Conservation (phyloP, 163 green algal species). For the Chlorella variabilis region DNA sequence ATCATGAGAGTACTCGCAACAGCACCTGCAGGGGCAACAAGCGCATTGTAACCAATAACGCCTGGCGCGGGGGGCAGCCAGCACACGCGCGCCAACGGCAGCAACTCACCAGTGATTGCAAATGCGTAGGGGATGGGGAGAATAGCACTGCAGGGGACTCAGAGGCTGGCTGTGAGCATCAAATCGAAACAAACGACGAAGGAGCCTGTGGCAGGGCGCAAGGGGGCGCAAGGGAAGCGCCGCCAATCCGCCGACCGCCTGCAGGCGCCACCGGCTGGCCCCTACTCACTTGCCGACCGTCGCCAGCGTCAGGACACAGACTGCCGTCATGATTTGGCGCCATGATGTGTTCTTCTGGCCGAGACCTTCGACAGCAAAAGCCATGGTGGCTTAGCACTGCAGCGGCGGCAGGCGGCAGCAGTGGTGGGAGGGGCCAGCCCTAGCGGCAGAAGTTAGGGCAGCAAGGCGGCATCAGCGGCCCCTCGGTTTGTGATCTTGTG, state of each 20-base stretch:
- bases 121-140: constrained; percentile 14
- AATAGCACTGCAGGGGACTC: constrained; percentile 9
- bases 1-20: constrained; percentile 11
- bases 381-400: not conserved
- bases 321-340: constrained; percentile 1
- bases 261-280: no score
- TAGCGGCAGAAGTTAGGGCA: no score
- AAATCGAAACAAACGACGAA: no score
- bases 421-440: no score
- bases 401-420: no score
- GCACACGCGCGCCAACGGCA: not conserved
- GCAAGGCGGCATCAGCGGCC: no score
- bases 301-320: not conserved
- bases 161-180: no score
- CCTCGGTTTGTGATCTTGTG: no score
- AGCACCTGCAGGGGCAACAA: not conserved
- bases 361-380: not conserved
- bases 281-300: constrained; percentile 1
- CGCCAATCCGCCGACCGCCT: no score
- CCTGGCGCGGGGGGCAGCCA: not conserved
- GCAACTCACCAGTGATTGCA: constrained; percentile 10
- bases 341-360: constrained; percentile 1
- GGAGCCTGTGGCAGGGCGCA: not conserved
- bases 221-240: no score
- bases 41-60: not conserved